phyloP scores from a whole-genome alignment of 176 grass and related monocot genomes.

The Musa schizocarpa region DNA sequence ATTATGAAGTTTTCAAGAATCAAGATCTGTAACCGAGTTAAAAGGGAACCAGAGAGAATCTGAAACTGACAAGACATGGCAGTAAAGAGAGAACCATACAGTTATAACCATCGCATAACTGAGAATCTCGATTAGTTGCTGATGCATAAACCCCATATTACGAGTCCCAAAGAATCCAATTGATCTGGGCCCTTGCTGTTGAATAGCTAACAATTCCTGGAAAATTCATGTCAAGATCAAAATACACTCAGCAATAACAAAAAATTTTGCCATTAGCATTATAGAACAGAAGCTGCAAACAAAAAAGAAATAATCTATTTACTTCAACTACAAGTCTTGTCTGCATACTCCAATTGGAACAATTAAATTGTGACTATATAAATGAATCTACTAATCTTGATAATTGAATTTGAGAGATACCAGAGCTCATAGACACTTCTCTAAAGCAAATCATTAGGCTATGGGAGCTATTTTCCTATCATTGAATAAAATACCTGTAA shows the following conservation, averaged over 20 bases:
- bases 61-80: not conserved
- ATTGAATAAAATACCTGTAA: conserved; percentile 46
- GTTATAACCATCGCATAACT: conserved; percentile 99
- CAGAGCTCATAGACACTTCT: too few relatives aligned
- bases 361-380: not conserved
- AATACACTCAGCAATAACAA: not conserved
- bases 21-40: not conserved
- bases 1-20: conserved; percentile 12
- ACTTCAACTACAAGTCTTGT: not conserved
- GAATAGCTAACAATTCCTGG: conserved; percentile 94
- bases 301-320: too few relatives aligned
- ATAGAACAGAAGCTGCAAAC: not conserved
- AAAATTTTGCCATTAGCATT: not conserved
- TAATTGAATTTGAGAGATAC: too few relatives aligned
- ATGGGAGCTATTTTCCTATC: not conserved
- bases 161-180: conserved; percentile 98
- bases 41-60: not conserved
- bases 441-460: too few relatives aligned
- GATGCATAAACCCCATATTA: conserved; percentile 98
- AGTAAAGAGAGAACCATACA: conserved; percentile 26
- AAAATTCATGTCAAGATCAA: not conserved
- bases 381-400: too few relatives aligned
- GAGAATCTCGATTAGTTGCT: conserved; percentile 98
- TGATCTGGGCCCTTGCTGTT: conserved; percentile 86
- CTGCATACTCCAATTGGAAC: not conserved